Conservation (phyloP, 495 filamentous ascomycete species). For the Choiromyces venosus region DNA sequence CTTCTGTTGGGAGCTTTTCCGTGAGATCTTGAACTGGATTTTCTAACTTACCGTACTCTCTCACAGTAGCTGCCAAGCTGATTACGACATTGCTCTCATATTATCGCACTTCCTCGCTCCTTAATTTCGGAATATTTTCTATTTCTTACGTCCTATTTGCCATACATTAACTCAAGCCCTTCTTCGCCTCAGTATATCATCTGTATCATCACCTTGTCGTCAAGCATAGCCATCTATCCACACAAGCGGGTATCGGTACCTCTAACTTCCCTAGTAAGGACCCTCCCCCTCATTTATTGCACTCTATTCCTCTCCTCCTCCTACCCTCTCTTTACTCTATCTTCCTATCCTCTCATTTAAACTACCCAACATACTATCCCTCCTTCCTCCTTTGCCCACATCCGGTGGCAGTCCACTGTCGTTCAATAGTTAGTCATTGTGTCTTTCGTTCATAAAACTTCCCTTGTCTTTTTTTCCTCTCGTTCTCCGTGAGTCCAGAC, state of each 20-base stretch:
- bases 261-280: background rate
- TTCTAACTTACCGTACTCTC: background rate
- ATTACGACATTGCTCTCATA: background rate
- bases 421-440: background rate
- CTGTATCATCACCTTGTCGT: background rate
- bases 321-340: background rate
- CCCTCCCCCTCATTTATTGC: conserved; percentile 1
- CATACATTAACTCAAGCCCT: background rate
- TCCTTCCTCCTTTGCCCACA: background rate
- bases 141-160: background rate
- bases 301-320: background rate
- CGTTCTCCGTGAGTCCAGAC: background rate
- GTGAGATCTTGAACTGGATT: background rate
- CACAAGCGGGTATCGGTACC: background rate
- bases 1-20: background rate
- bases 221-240: background rate
- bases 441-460: background rate
- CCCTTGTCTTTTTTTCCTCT: background rate
- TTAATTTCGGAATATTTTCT: background rate
- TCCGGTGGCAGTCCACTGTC: background rate
- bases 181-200: background rate
- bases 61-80: background rate
- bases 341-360: background rate
- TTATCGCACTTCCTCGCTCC: background rate
- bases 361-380: background rate